Evolutionary conservation across 1,284 basidiomycete species (phyloP).

Genomic region (Neolentinus lepideus): DNA sequence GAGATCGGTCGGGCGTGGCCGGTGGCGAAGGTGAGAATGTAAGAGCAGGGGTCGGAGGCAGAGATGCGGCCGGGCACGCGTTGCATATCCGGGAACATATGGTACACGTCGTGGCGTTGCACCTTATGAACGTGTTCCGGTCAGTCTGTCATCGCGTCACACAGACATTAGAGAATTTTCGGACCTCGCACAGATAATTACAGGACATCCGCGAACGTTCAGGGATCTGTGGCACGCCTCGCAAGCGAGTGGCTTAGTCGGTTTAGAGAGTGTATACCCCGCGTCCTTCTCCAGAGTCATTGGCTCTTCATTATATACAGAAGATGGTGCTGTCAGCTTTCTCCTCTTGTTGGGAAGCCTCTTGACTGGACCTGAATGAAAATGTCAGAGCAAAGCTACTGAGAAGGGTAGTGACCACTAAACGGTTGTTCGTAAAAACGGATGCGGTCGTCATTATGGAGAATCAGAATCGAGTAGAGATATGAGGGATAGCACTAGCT

Average conservation of each 20-base stretch:
- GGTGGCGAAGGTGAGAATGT: slow-evolving; percentile 18
- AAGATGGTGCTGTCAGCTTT: background rate
- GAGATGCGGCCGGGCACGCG: slow-evolving; percentile 15
- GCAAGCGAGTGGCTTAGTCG: background rate
- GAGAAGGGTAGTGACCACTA: background rate
- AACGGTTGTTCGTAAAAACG: background rate
- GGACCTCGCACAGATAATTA: background rate
- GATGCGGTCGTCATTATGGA: background rate
- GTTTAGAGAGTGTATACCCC: background rate
- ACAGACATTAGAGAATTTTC: background rate
- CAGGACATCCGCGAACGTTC: background rate
- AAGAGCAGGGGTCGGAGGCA: slow-evolving; percentile 18
- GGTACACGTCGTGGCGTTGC: slow-evolving; percentile 20
- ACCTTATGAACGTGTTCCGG: slow-evolving; percentile 15
- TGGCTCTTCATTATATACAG: background rate
- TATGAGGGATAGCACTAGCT: no score
- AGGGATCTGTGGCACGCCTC: background rate
- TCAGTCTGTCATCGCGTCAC: background rate
- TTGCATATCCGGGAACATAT: slow-evolving; percentile 26
- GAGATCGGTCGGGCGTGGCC: slow-evolving; percentile 9
- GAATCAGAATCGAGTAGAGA: background rate
- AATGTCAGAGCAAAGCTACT: background rate
- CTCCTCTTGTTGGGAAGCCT: background rate
- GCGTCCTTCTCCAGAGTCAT: background rate
- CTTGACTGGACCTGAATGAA: background rate